Conservation (phyloP, 2,329 filamentous ascomycete genomes). For the Alternaria conjuncta region DNA sequence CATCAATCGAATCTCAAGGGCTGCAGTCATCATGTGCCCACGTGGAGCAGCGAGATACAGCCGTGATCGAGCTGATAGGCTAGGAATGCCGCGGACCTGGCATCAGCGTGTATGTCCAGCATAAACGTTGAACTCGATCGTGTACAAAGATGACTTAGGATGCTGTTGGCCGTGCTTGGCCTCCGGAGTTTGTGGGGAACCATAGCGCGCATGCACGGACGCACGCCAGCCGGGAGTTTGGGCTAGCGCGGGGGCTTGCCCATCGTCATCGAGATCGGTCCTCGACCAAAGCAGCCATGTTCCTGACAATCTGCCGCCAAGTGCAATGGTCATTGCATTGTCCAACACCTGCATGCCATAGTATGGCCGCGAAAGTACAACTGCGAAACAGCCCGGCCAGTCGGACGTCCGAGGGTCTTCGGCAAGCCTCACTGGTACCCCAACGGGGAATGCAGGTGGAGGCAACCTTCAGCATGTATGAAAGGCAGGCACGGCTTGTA, state of each 20-base stretch:
- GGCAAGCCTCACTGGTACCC: constrained; percentile 29
- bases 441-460: constrained; percentile 19
- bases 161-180: constrained; percentile 24
- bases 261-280: constrained; percentile 21
- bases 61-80: not conserved
- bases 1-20: not conserved
- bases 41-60: constrained; percentile 6
- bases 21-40: constrained; percentile 4
- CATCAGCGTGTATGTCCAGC: constrained; percentile 4
- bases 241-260: constrained; percentile 3
- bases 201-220: constrained; percentile 25
- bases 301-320: constrained; percentile 16
- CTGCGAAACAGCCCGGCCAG: constrained; percentile 10
- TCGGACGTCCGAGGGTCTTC: constrained; percentile 27
- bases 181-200: constrained; percentile 42
- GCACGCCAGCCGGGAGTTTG: constrained; percentile 14
- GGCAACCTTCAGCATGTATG: constrained; percentile 21
- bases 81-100: constrained; percentile 1
- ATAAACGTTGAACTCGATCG: constrained; percentile 17
- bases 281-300: constrained; percentile 12
- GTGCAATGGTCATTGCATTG: constrained; percentile 21
- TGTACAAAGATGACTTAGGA: constrained; percentile 11
- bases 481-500: constrained; percentile 6
- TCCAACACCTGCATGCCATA: not conserved
- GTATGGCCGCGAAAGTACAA: constrained; percentile 8